Evolutionary conservation across 78 protist genomes (phyloP).

Genomic region (Monosiga brevicollis): DNA sequence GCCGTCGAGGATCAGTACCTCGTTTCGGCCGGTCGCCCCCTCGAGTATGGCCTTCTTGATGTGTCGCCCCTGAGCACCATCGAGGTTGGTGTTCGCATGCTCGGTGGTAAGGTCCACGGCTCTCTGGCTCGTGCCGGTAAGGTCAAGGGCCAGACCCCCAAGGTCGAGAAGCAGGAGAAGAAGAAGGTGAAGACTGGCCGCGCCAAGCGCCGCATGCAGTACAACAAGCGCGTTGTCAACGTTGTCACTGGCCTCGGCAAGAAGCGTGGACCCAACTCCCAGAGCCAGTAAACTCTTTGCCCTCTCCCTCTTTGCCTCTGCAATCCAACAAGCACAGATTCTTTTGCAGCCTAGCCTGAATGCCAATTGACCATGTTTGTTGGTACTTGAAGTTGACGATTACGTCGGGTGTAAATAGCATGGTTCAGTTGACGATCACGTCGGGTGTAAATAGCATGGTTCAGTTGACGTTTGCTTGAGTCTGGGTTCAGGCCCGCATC

Average conservation of each 20-base stretch:
- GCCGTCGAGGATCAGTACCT: not conserved
- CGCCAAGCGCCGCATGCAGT: constrained; percentile 61
- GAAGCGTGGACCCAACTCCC: constrained; percentile 35
- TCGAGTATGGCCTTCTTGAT: not conserved
- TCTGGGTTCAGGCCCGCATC: not conserved
- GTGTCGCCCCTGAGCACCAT: not conserved
- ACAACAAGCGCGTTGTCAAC: constrained; percentile 71
- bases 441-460: not conserved
- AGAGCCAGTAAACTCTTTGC: not conserved
- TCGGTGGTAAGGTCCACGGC: constrained; percentile 74
- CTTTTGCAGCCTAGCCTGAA: too few relatives aligned
- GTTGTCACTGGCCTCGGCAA: constrained; percentile 18
- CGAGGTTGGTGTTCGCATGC: constrained; percentile 6
- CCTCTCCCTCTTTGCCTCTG: not conserved
- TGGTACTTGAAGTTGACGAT: not conserved
- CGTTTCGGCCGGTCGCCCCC: not conserved
- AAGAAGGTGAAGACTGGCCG: constrained; percentile 56
- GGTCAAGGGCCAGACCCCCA: constrained; percentile 82
- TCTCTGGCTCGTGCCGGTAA: constrained; percentile 88
- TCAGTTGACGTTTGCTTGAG: not conserved
- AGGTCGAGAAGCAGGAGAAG: constrained; percentile 59
- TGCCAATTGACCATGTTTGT: too few relatives aligned
- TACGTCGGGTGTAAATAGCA: not conserved
- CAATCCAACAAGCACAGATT: too few relatives aligned
- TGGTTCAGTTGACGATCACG: not conserved